Percentiles rank a stretch among this genome's conserved stretches.
Conservation (phyloP, 441 rosid species). For the Macaranga tanarius region DNA sequence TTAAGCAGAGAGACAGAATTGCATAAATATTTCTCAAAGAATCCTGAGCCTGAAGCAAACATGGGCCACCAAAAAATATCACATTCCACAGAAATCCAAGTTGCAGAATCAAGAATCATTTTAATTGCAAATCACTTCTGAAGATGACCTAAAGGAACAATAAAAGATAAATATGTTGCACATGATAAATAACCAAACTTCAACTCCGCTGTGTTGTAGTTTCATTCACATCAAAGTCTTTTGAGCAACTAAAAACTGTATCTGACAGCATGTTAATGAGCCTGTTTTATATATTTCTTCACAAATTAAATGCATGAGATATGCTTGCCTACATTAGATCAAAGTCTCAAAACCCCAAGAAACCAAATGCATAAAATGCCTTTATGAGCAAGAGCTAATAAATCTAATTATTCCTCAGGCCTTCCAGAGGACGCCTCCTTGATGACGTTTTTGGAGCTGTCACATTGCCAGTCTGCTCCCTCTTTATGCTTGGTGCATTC, state of each 20-base stretch:
- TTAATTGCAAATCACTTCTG: too few species aligned
- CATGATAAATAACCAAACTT: not conserved
- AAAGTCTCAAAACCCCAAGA: not conserved
- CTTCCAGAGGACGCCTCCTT: slow-evolving; percentile 34
- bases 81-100: too few species aligned
- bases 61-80: too few species aligned
- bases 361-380: not conserved
- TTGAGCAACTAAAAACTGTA: not conserved
- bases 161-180: not conserved
- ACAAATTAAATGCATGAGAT: slow-evolving; percentile 22
- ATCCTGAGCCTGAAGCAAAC: not conserved
- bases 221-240: not conserved
- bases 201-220: too few species aligned
- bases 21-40: too few species aligned
- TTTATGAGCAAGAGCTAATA: not conserved
- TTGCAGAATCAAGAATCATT: too few species aligned
- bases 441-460: slow-evolving; percentile 28
- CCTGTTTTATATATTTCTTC: not conserved
- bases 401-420: slow-evolving; percentile 23
- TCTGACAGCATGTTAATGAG: not conserved
- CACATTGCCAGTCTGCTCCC: slow-evolving; percentile 14
- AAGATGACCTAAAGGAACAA: too few species aligned
- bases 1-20: too few species aligned
- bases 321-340: slow-evolving; percentile 8
- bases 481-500: slow-evolving; percentile 26